Evolutionary conservation across 2,329 filamentous ascomycete genomes (phyloP).

Genomic region (Lachnellula occidentalis): DNA sequence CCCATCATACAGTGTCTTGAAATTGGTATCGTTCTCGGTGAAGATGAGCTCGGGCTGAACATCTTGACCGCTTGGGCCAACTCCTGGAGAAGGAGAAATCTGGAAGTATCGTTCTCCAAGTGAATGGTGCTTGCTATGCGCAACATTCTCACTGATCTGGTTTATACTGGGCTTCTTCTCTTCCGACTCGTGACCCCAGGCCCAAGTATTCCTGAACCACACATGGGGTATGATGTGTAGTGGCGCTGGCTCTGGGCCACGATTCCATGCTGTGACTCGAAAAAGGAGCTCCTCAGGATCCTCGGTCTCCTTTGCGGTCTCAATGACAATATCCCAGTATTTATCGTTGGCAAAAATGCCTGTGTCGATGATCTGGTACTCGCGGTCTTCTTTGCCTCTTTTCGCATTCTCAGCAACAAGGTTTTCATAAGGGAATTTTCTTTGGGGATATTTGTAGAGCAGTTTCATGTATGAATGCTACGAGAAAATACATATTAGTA

Average conservation of each 20-base stretch:
- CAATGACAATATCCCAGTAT: conserved; percentile 97
- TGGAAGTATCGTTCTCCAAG: conserved; percentile 80
- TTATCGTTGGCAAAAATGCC: conserved; percentile 80
- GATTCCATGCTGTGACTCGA: conserved; percentile 93
- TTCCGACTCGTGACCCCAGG: conserved; percentile 75
- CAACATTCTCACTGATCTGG: conserved; percentile 58
- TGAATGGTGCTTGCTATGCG: conserved; percentile 71
- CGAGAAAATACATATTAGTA: conserved; percentile 13
- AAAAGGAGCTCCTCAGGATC: conserved; percentile 89
- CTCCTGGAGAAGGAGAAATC: conserved; percentile 83
- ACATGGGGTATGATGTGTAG: conserved; percentile 91
- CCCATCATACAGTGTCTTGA: conserved; percentile 66
- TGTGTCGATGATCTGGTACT: conserved; percentile 90
- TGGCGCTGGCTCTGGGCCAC: conserved; percentile 83
- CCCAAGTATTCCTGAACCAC: conserved; percentile 97
- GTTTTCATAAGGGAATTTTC: conserved; percentile 85
- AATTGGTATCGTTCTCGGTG: conserved; percentile 95
- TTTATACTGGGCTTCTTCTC: conserved; percentile 77
- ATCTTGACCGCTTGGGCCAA: conserved; percentile 72
- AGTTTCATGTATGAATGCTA: conserved; percentile 99
- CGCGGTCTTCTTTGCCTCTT: conserved; percentile 68
- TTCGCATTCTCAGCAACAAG: conserved; percentile 77
- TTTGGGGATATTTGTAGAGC: conserved; percentile 95
- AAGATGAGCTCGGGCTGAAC: conserved; percentile 82
- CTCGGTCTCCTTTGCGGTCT: conserved; percentile 90